Base-by-base conservation (phyloP, 441 rosid species). In the Dalechampia spathulata region DNA sequence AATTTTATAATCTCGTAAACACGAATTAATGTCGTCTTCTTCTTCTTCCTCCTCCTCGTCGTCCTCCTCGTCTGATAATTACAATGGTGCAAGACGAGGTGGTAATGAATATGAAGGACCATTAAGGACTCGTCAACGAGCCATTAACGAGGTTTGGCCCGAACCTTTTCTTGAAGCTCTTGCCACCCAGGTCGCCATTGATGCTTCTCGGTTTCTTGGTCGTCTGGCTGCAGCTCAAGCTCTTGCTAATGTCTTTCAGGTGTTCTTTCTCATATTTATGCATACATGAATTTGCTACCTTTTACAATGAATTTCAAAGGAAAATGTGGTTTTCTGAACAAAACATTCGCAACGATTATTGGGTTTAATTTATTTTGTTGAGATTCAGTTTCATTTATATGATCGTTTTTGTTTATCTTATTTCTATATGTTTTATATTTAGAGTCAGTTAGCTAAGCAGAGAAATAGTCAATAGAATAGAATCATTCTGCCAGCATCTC, bases 121-220 rank as follows among this genome's bases (percentile, higher is more conserved):
- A 2, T 70, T 93, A 9, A 75, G 77, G n/a, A 55, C 77, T 21
- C 84, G 96, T 3, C 83, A 73, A 15, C 86, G 84, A 30, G 75
- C 68, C 27, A 55, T 55, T 30, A 81, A 74, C 67, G 98, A 88
- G 22, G 80, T 83, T 6, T 92, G 96, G 98, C 98, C 98, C 0
- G 98, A 85, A 52, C 98, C 88, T 56, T 84, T 92, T 51, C 65
- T 92, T 19, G 98, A 92, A 67, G 86, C 89, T 30, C 87, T 92
- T 19, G 96, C 93, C 16, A 52, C 72, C 49, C 93, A 78, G 39
- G 93, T 85, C 13, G 98, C 96, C 63, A 55, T 66, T 40, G 81
- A 84, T 32, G 90, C 85, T 54, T 66, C 84, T 55, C 77, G 72
- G 52, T 52, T 78, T 2, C 0, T 12, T 14, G 91, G 96, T 1